A percentile compares a stretch with the other conserved stretches of the same genome.
phyloP scores from a whole-genome alignment of 2,329 filamentous ascomycete species.

The Zelopaecilomyces penicillatus region DNA sequence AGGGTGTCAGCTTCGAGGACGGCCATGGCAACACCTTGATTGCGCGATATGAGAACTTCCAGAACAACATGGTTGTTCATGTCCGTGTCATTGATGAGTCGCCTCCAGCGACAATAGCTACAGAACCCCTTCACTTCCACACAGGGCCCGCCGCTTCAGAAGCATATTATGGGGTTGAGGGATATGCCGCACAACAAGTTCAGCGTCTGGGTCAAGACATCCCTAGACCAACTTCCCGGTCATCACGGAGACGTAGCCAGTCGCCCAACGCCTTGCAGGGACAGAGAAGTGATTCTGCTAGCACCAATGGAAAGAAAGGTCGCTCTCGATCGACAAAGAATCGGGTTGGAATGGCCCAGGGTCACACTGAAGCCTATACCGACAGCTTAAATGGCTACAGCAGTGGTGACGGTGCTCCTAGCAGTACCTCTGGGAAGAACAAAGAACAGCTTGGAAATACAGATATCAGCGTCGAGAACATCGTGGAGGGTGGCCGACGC shows the following conservation, averaged over 20 bases:
- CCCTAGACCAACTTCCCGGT: conserved; percentile 60
- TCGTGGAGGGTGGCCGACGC: conserved; percentile 90
- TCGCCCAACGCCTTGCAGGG: conserved; percentile 64
- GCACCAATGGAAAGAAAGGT: conserved; percentile 53
- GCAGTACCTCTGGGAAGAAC: conserved; percentile 62
- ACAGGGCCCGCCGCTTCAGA: conserved; percentile 43
- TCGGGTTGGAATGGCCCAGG: conserved; percentile 38
- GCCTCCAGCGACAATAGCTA: conserved; percentile 34
- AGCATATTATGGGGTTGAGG: conserved; percentile 46
- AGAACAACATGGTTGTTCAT: conserved; percentile 85
- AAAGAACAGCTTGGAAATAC: conserved; percentile 88
- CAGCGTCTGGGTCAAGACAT: conserved; percentile 51
- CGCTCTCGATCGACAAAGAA: conserved; percentile 64
- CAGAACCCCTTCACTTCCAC: conserved; percentile 45
- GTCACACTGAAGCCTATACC: conserved; percentile 50
- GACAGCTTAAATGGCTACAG: conserved; percentile 71
- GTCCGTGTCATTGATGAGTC: conserved; percentile 71
- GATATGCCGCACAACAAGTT: conserved; percentile 36
- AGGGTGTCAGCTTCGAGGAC: conserved; percentile 93
- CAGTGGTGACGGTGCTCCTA: conserved; percentile 75
- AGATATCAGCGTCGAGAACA: conserved; percentile 96
- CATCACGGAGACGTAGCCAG: conserved; percentile 67
- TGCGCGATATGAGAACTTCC: conserved; percentile 91
- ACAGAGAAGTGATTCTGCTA: conserved; percentile 67
- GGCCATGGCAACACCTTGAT: conserved; percentile 83